Evolutionary conservation across 129 eudicot species (phyloP).

Genomic region (sunflower (Helianthus annuus)): HanXRQr2.0-SUNRISE NC_035449.2:19683009-19683508

Average conservation of each 20-base stretch:
- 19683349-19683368: neutral
- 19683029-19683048: conserved; percentile 20
- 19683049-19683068: conserved; percentile 10
- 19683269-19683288: conserved; percentile 1
- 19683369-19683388: conserved; percentile 9
- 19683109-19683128: conserved; percentile 29
- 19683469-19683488: conserved; percentile 34
- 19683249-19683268: neutral
- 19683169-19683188: conserved; percentile 17
- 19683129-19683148: conserved; percentile 18
- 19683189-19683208: neutral
- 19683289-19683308: neutral
- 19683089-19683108: conserved; percentile 29
- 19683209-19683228: neutral
- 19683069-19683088: conserved; percentile 23
- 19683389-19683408: conserved; percentile 2
- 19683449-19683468: conserved; percentile 14
- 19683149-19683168: conserved; percentile 15
- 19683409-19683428: conserved; percentile 15
- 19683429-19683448: conserved; percentile 1
- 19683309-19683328: too few relatives aligned
- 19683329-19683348: neutral
- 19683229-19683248: neutral
- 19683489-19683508: conserved; percentile 17
- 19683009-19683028: conserved; percentile 51